These are phyloP conservation scores for Lecanoromycetidae sp. DNA, from an alignment of 2,329 filamentous ascomycete genomes.

Conservation along the genomic window DNA sequence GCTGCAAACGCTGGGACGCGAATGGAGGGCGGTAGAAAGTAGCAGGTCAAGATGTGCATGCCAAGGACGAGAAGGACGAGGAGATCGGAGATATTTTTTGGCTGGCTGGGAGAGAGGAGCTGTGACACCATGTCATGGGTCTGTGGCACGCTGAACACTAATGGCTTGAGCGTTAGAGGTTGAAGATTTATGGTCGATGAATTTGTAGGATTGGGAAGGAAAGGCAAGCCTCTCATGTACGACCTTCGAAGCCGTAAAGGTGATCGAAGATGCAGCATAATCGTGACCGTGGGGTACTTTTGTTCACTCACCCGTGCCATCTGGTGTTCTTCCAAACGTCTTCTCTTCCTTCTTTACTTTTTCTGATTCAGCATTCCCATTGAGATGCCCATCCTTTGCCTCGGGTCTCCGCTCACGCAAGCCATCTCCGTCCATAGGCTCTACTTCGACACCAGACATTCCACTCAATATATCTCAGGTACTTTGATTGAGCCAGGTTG, in stretches of 20 bases:
- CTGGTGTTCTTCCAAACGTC: slow-evolving; percentile 82
- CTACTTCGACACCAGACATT: background rate
- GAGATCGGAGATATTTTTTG: slow-evolving; percentile 84
- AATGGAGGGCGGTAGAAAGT: slow-evolving; percentile 54
- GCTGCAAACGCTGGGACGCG: slow-evolving; percentile 68
- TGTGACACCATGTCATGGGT: slow-evolving; percentile 99
- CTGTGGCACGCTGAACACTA: slow-evolving; percentile 89
- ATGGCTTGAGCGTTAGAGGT: too few species aligned
- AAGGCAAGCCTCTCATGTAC: background rate
- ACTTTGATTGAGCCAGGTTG: background rate
- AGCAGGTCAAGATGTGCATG: slow-evolving; percentile 61
- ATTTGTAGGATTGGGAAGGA: background rate
- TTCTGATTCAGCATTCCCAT: background rate
- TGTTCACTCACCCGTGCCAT: slow-evolving; percentile 63
- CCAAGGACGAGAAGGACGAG: slow-evolving; percentile 68
- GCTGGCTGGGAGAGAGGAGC: slow-evolving; percentile 82
- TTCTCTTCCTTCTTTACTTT: slow-evolving; percentile 46
- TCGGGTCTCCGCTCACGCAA: slow-evolving; percentile 37
- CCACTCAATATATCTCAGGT: background rate
- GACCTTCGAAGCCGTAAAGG: background rate
- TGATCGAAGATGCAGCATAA: background rate
- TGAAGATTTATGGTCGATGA: slow-evolving; percentile 28
- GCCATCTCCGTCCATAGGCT: slow-evolving; percentile 24
- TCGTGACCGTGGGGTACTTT: background rate
- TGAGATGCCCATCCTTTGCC: slow-evolving; percentile 20